Conservation (phyloP, 176 grass and related monocot species). For the Hordeum vulgare region DNA sequence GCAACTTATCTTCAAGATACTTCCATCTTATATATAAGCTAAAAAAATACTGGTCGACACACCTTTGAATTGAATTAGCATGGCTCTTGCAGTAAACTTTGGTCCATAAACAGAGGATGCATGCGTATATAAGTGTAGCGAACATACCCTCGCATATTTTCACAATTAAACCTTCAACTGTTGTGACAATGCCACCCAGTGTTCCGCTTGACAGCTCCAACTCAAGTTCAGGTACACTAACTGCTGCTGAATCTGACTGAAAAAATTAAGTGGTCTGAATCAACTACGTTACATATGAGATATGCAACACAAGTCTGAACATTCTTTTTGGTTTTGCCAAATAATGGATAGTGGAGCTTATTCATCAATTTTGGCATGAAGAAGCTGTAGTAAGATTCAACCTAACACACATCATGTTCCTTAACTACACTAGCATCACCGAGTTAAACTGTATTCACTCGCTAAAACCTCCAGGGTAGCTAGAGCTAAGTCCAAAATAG, state of each 20-base stretch:
- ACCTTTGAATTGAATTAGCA: not conserved
- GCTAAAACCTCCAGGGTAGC: not conserved
- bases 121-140: not conserved
- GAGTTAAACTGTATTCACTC: not conserved
- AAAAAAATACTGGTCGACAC: not conserved
- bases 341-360: not conserved
- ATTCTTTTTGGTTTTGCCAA: not conserved
- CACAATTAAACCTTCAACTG: constrained; percentile 89
- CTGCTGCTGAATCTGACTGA: constrained; percentile 72
- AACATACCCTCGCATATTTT: constrained; percentile 90
- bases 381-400: not conserved
- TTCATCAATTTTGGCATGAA: not conserved
- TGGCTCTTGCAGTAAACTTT: not conserved
- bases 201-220: constrained; percentile 83
- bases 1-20: not conserved
- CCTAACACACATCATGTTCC: not conserved
- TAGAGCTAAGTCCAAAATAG: not conserved
- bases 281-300: not conserved
- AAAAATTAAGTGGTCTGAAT: constrained; percentile 4
- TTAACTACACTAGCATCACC: not conserved
- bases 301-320: not conserved
- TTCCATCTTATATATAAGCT: not conserved
- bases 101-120: not conserved
- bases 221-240: constrained; percentile 89
- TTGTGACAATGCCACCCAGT: constrained; percentile 88